Evolutionary conservation across 176 grass and related monocot species (phyloP), one percentile per base, ranked within the genome.

Genomic region (Eragrostis curvula): DNA sequence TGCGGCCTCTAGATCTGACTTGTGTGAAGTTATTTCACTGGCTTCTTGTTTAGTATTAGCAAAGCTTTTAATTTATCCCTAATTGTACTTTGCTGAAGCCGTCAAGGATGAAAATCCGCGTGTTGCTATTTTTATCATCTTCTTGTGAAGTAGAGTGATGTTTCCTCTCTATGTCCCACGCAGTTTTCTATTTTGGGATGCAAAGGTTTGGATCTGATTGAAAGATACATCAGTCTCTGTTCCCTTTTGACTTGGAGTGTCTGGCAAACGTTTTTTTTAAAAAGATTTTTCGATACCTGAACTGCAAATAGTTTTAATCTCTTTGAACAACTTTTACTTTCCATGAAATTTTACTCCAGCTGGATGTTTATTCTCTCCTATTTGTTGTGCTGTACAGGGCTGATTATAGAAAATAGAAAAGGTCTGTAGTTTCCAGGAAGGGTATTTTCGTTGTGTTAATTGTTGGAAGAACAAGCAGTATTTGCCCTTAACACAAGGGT

Each of bases 1-100:
- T 0, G 50, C 61, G 20, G 4, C 9, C 14, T 53, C 52, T 68
- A 89, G 81, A 85, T 85, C 82, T 81, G 70, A 75, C 69, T 29
- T 16, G 4, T 70, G 43, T 70, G 43, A 40, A 27, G 3, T 21
- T 69, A 20, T 29, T 78, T 78, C 10, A 8, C 66, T 51, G 30
- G 41, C 63, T 83, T 71, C 28, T 74, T 72, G 9, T 66, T 65
- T 86, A 65, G 45, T 49, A 58, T 39, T 51, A 30, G 21, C 42
- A 20, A 42, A 23, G 17, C 20, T 68, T 61, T 30, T 42, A 60
- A 20, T 32, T 70, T 28, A 11, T 10, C 24, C 59, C 52, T 5
- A 36, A 71, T 12, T 62, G 39, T 52, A 25, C n/a, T 17, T 8
- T 27, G 21, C 53, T 67, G 49, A 20, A 10, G 30, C 23, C 17